Percentiles rank a stretch among this genome's conserved stretches.
Conservation (phyloP, 2,329 filamentous ascomycete species). For the Colletotrichum agaves region DNA sequence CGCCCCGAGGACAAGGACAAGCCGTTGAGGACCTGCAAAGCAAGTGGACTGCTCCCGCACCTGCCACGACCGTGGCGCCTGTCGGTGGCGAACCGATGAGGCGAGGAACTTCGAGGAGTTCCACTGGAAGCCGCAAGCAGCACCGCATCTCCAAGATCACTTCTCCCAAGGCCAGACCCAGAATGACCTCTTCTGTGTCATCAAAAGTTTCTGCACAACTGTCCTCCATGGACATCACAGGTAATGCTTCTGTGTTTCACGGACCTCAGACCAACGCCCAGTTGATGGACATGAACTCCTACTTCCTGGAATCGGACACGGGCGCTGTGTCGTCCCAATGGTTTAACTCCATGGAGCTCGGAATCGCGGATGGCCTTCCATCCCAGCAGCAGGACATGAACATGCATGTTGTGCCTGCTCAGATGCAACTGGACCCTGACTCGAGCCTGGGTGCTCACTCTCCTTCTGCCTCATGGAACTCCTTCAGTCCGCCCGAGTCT, state of each 20-base stretch:
- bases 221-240: constrained; percentile 63
- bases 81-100: constrained; percentile 55
- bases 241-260: constrained; percentile 58
- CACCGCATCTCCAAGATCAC: constrained; percentile 55
- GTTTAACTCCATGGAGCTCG: constrained; percentile 60
- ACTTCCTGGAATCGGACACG: constrained; percentile 61
- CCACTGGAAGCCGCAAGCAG: constrained; percentile 57
- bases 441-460: constrained; percentile 59
- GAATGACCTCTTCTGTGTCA: constrained; percentile 55
- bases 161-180: constrained; percentile 54
- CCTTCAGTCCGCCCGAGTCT: constrained; percentile 40
- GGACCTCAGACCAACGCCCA: constrained; percentile 50
- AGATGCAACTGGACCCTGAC: constrained; percentile 66
- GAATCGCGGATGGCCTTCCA: constrained; percentile 55
- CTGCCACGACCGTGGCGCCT: constrained; percentile 44
- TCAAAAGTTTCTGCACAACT: constrained; percentile 61
- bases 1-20: constrained; percentile 62
- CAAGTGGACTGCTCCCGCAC: constrained; percentile 58
- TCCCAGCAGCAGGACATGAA: constrained; percentile 56
- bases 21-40: constrained; percentile 57
- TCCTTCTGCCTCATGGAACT: constrained; percentile 60
- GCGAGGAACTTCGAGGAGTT: constrained; percentile 56
- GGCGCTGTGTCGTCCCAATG: constrained; percentile 59
- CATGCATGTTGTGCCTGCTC: constrained; percentile 66
- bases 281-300: constrained; percentile 62